Percentiles rank a stretch among this genome's conserved stretches.
These are phyloP conservation scores for Carex sylvatica DNA, from an alignment of 202 grass and related monocot genomes.

Conservation along the genomic window DNA sequence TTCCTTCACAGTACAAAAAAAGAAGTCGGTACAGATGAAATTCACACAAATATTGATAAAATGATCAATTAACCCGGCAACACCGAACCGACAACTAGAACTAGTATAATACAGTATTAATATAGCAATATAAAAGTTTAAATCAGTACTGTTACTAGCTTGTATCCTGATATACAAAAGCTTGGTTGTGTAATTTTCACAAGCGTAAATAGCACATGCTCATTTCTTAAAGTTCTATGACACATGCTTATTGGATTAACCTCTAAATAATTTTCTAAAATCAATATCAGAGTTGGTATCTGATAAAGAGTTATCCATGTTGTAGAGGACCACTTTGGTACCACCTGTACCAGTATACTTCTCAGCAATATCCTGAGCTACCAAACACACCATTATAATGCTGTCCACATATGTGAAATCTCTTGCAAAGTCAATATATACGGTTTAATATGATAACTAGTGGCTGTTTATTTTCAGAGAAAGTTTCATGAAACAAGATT, in stretches of 20 bases:
- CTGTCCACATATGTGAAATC: conserved; percentile 79
- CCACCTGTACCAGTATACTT: conserved; percentile 53
- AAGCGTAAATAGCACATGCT: background rate
- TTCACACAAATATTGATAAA: background rate
- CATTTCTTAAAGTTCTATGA: conserved; percentile 65
- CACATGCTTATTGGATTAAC: conserved; percentile 44
- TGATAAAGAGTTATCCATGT: conserved; percentile 67
- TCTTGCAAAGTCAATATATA: conserved; percentile 50
- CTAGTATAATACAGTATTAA: background rate
- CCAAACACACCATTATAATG: conserved; percentile 55
- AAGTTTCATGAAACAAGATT: conserved; percentile 64
- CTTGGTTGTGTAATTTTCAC: too few relatives aligned
- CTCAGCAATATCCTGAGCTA: conserved; percentile 45
- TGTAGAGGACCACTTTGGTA: conserved; percentile 43
- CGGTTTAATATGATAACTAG: conserved; percentile 46
- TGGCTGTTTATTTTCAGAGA: conserved; percentile 62
- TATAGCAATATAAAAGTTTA: background rate
- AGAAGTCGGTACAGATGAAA: background rate
- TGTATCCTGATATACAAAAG: too few relatives aligned
- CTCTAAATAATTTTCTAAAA: conserved; percentile 49
- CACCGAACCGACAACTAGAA: background rate
- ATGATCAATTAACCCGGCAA: background rate
- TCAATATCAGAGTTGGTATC: conserved; percentile 46
- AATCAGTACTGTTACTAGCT: too few relatives aligned
- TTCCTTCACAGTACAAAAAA: background rate